phyloP scores from a whole-genome alignment of 2,329 filamentous ascomycete species.

The Cucurbitaria berberidis region DNA sequence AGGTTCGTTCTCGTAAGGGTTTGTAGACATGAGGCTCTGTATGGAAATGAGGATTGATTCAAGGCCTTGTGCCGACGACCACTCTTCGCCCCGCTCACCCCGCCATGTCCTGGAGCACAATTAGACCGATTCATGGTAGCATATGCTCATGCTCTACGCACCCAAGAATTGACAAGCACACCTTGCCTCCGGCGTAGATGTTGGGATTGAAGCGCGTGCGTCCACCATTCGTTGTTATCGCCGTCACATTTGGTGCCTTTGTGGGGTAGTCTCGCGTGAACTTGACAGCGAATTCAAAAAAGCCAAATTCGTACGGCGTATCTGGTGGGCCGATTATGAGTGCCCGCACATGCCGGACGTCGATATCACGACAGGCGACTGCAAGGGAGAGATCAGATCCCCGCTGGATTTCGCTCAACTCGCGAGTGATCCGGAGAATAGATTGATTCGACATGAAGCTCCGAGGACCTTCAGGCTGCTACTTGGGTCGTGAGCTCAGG shows the following conservation, averaged over 20 bases:
- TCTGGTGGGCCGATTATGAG: slow-evolving; percentile 92
- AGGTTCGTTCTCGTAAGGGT: slow-evolving; percentile 95
- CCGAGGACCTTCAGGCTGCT: slow-evolving; percentile 8
- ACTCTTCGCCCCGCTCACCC: slow-evolving; percentile 87
- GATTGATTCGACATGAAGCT: slow-evolving; percentile 77
- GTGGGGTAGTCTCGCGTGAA: slow-evolving; percentile 86
- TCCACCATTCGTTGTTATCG: slow-evolving; percentile 86
- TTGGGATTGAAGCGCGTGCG: slow-evolving; percentile 94
- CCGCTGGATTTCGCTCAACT: slow-evolving; percentile 84
- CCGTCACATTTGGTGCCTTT: slow-evolving; percentile 65
- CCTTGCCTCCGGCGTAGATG: slow-evolving; percentile 89
- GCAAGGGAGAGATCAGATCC: slow-evolving; percentile 84
- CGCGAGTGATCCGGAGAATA: slow-evolving; percentile 86
- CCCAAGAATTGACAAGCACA: slow-evolving; percentile 93
- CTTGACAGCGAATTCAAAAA: slow-evolving; percentile 87
- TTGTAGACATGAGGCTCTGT: slow-evolving; percentile 91
- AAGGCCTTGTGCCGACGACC: slow-evolving; percentile 93
- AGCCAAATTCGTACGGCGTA: slow-evolving; percentile 95
- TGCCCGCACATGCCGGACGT: slow-evolving; percentile 86
- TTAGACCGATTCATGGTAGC: neutral
- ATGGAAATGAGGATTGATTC: slow-evolving; percentile 96
- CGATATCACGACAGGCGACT: slow-evolving; percentile 83
- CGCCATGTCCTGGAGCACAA: slow-evolving; percentile 77
- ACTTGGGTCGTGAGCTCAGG: neutral
- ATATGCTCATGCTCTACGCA: slow-evolving; percentile 51